Evolutionary conservation across 345 rosid species (phyloP).

Genomic region (Eucalyptus globulus): DNA sequence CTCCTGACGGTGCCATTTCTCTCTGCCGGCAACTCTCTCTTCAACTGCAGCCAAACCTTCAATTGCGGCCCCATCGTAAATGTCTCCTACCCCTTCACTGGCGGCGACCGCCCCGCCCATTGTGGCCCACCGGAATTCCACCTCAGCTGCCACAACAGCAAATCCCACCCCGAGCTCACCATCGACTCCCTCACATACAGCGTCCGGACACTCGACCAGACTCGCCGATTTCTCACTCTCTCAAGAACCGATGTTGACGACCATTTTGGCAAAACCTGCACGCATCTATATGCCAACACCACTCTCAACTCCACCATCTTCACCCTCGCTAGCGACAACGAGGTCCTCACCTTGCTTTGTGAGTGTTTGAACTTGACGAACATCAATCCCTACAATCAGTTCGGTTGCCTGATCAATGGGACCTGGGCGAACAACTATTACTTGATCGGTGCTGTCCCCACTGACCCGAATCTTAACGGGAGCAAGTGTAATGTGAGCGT

Average conservation of each 20-base stretch:
- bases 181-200: slow-evolving; percentile 5
- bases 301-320: slow-evolving; percentile 3
- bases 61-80: slow-evolving; percentile 11
- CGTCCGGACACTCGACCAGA: slow-evolving; percentile 6
- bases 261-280: too few relatives aligned
- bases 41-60: slow-evolving; percentile 6
- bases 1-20: neutral
- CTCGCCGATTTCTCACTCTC: neutral
- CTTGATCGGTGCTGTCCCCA: neutral
- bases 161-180: neutral
- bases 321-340: neutral
- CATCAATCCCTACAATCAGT: neutral
- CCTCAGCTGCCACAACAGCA: slow-evolving; percentile 1
- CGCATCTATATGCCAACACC: neutral
- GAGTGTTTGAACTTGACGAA: neutral
- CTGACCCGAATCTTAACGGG: neutral
- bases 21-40: neutral
- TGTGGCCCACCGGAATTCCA: slow-evolving; percentile 28
- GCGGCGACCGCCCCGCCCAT: slow-evolving; percentile 22
- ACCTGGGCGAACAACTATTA: neutral
- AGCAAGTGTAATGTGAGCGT: neutral
- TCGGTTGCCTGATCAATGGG: slow-evolving; percentile 6
- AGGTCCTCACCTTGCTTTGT: slow-evolving; percentile 2
- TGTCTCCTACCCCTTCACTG: slow-evolving; percentile 34
- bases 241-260: slow-evolving; percentile 8